Percentiles rank a stretch among this genome's conserved stretches.
phyloP scores from a whole-genome alignment of 495 filamentous ascomycete genomes.

The Penicillium nucicola region DNA sequence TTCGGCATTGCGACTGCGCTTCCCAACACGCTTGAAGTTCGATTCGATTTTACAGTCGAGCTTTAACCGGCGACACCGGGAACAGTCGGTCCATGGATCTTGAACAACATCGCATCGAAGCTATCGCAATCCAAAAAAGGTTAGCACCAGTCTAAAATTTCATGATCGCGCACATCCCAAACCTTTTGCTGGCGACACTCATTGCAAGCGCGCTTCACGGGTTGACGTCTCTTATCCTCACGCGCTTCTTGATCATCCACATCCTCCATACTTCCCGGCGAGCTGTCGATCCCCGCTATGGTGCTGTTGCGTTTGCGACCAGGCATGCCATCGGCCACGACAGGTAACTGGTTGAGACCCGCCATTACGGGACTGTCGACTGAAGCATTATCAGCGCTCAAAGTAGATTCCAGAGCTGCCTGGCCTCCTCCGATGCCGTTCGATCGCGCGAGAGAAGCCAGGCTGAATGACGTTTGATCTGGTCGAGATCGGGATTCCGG shows the following conservation, averaged over 20 bases:
- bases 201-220: conserved; percentile 88
- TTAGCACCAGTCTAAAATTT: conserved; percentile 4
- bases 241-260: conserved; percentile 56
- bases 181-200: conserved; percentile 96
- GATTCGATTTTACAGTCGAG: conserved; percentile 90
- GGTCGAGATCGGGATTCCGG: conserved; percentile 3
- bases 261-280: conserved; percentile 67
- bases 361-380: conserved; percentile 43
- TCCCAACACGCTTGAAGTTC: conserved; percentile 90
- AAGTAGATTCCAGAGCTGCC: conserved; percentile 25
- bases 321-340: conserved; percentile 32
- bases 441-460: conserved; percentile 38
- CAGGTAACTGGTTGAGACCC: conserved; percentile 35
- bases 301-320: conserved; percentile 46
- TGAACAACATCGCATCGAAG: conserved; percentile 88
- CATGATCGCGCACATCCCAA: conserved; percentile 14
- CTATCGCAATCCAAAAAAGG: conserved; percentile 36
- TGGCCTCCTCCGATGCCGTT: conserved; percentile 37
- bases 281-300: conserved; percentile 58
- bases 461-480: conserved; percentile 31
- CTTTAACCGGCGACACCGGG: conserved; percentile 78
- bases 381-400: conserved; percentile 36
- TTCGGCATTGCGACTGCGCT: conserved; percentile 85
- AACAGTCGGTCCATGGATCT: conserved; percentile 78
- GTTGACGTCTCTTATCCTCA: conserved; percentile 63